Evolutionary conservation across 495 filamentous ascomycete genomes (phyloP), one percentile per base, ranked within the genome.

Genomic region (Lepidopterella palustris): DNA sequence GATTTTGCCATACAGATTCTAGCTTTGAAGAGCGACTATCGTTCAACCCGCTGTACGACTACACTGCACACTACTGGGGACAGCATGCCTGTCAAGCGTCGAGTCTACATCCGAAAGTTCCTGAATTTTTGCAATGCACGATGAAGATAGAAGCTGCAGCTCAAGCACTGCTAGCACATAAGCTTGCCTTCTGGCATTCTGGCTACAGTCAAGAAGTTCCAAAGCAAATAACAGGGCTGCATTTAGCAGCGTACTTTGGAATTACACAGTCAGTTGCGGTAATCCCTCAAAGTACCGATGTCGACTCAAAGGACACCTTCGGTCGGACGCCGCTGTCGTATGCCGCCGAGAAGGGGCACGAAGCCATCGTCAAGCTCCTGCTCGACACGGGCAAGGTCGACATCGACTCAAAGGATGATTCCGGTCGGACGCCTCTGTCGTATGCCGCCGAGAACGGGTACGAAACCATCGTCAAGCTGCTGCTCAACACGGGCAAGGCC

Each of bases 41-140:
- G 24, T 28, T 61, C 32, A 55, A 79, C 59, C 57, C 32, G 0
- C 67, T 82, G 8, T 73, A 72, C 58, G 52, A 72, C 10, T 82
- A 82, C 57, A 72, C 76, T 2, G 61, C 72, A 21, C 39, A 48
- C 15, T 62, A 79, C 55, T 82, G 78, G 80, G 79, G 74, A 1
- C 8, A 74, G 53, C 76, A 80, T 71, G 72, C 72, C 28, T 53
- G 53, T 28, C 50, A 49, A 31, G 10, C n/a, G 1, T 53, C n/a
- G 32, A 27, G 45, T 2, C 49, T 62, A 56, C 26, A 21, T 20
- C 20, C 10, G 35, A 13, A 53, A 20, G 18, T 32, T 35, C 1
- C 53, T 53, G 39, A 49, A 55, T 57, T 59, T 39, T n/a, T 50
- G 50, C 8, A 47, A 9, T 47, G 18, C 18, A 21, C 6, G 45